Conservation (phyloP, 345 rosid species). For the Aethionema arabicum region DNA sequence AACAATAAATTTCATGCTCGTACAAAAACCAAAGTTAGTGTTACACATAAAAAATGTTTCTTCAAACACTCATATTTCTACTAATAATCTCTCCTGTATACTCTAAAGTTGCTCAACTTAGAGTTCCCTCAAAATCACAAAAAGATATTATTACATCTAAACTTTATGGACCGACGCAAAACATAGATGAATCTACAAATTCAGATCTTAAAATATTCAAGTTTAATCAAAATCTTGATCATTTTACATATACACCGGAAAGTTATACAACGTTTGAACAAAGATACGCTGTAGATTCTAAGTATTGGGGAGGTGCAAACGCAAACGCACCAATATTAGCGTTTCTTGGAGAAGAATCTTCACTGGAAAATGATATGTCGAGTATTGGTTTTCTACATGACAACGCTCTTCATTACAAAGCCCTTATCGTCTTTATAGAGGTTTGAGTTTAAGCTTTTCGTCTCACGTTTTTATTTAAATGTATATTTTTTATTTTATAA, state of each 20-base stretch:
- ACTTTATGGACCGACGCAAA: not conserved
- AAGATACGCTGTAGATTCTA: conserved; percentile 38
- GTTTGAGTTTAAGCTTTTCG: conserved; percentile 18
- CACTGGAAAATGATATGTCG: conserved; percentile 32
- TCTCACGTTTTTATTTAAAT: too few relatives aligned
- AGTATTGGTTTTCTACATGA: conserved; percentile 37
- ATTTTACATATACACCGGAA: conserved; percentile 44
- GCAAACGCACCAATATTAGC: conserved; percentile 47
- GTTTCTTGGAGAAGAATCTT: conserved; percentile 48
- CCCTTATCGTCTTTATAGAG: conserved; percentile 49
- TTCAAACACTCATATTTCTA: too few relatives aligned
- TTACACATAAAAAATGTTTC: too few relatives aligned
- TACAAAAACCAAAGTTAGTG: too few relatives aligned
- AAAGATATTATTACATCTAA: not conserved
- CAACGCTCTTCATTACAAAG: conserved; percentile 37
- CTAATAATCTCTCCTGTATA: not conserved
- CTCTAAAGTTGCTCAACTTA: not conserved
- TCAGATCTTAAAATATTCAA: conserved; percentile 26
- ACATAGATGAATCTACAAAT: not conserved
- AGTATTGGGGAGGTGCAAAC: conserved; percentile 43
- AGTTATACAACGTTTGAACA: conserved; percentile 44
- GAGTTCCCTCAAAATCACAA: not conserved
- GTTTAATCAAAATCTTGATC: conserved; percentile 43
- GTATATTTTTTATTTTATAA: too few relatives aligned
- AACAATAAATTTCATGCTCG: too few relatives aligned